These are phyloP conservation scores for Metarhizium album DNA, from an alignment of 2,329 filamentous ascomycete species.

Conservation along the genomic window DNA sequence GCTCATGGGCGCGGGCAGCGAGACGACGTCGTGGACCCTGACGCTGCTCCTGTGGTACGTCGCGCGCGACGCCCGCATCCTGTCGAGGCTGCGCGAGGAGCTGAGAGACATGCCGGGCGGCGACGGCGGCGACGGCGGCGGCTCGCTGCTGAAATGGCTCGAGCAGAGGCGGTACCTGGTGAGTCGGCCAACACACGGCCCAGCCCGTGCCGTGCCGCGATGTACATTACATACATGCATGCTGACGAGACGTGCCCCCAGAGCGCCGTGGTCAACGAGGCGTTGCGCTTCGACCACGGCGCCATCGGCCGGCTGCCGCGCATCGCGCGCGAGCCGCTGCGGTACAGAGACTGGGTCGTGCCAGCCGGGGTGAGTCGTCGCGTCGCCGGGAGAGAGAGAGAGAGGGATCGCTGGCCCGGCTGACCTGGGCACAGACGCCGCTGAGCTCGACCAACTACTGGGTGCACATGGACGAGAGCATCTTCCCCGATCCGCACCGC, in stretches of 20 bases:
- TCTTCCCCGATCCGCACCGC: conserved; percentile 13
- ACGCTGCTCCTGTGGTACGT: conserved; percentile 24
- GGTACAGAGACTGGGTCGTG: background rate
- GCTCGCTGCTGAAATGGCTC: conserved; percentile 1
- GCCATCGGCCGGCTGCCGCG: background rate
- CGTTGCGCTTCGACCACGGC: background rate
- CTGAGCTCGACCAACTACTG: conserved; percentile 25
- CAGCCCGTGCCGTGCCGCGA: background rate
- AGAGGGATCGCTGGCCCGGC: no score
- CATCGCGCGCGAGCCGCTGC: background rate
- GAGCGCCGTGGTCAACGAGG: conserved; percentile 10
- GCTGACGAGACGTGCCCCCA: background rate
- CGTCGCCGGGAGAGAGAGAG: no score
- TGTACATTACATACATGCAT: background rate
- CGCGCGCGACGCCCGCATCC: conserved; percentile 19
- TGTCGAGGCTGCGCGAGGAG: conserved; percentile 14
- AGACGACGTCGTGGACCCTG: conserved; percentile 25
- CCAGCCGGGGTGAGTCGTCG: conserved; percentile 16
- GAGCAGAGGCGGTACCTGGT: background rate
- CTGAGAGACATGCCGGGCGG: background rate
- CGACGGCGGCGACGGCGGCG: background rate
- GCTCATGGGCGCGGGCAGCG: conserved; percentile 24
- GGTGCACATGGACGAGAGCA: conserved; percentile 13
- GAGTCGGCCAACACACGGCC: background rate
- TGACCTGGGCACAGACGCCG: no score